A percentile compares a stretch with the other conserved stretches of the same genome.
These are phyloP conservation scores for Phytophthora gonapodyides DNA, from an alignment of 352 stramenopile genomes.

Conservation along the genomic window DNA sequence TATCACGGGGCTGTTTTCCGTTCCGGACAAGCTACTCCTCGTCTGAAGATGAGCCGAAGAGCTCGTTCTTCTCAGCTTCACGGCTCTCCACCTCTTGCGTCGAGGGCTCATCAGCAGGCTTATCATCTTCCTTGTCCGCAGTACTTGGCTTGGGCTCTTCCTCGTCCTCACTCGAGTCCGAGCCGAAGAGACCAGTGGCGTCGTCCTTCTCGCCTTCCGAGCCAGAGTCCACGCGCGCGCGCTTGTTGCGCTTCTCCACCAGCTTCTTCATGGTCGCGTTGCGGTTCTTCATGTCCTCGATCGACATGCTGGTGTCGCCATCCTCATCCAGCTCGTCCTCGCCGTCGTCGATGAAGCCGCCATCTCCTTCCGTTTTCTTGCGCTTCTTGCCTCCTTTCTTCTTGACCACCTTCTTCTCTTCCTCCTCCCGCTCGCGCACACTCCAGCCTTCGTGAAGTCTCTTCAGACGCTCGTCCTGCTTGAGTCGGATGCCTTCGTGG, in stretches of 20 bases:
- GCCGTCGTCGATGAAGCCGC: constrained; percentile 69
- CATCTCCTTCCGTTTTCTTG: constrained; percentile 78
- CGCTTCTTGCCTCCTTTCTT: constrained; percentile 75
- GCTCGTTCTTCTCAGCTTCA: constrained; percentile 80
- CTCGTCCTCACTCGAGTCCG: constrained; percentile 82
- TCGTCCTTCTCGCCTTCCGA: constrained; percentile 76
- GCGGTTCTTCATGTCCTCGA: constrained; percentile 91
- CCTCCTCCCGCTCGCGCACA: constrained; percentile 80
- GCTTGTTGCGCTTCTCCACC: constrained; percentile 85
- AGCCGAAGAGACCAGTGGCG: constrained; percentile 75
- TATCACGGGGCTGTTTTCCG: constrained; percentile 2
- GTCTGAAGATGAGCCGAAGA: constrained; percentile 86
- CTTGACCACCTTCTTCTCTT: constrained; percentile 81
- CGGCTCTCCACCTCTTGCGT: constrained; percentile 34
- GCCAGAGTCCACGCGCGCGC: constrained; percentile 47
- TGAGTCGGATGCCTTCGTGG: constrained; percentile 71
- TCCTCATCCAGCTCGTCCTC: constrained; percentile 67
- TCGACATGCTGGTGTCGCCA: constrained; percentile 71
- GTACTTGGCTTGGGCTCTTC: constrained; percentile 31
- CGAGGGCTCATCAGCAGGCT: constrained; percentile 12
- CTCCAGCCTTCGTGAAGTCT: constrained; percentile 84
- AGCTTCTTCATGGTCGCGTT: constrained; percentile 88
- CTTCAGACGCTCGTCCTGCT: constrained; percentile 85
- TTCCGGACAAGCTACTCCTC: constrained; percentile 55
- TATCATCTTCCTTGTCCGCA: constrained; percentile 21